Evolutionary conservation across 1,284 basidiomycete genomes (phyloP), one percentile per base, ranked within the genome.

Genomic region (Malassezia cuniculi): DNA sequence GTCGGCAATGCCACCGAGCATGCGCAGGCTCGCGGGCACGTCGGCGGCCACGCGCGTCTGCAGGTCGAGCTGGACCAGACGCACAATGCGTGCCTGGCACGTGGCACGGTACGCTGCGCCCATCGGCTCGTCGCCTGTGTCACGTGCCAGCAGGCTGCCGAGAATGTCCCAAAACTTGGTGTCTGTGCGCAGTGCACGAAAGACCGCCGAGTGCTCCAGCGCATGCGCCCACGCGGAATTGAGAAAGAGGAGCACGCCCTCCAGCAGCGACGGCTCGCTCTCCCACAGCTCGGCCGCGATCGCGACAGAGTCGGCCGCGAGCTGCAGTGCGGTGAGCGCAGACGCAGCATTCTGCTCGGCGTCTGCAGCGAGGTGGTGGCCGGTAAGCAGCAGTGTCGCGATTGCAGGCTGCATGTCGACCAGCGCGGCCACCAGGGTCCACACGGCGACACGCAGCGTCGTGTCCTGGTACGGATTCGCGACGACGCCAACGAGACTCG

Each of bases 381-480:
- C 86, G 0, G 77, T 78, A 36, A 85, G 77, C 42, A 90, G 80
- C 12, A 93, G 72, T 30, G 77, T 76, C 0, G 84, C 84, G 5
- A 93, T 73, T 0, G 86, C 85, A 1, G 87, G 85, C 58, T 90
- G 85, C 40, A 79, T 81, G 48, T 84, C 79, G 15, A 87, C 78
- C 3, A 85, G 79, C 10, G 83, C 73, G 0, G 81, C 73, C 18
- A 90, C 77, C 55, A 93, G 81, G 43, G 75, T 76, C 85, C 87
- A 93, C 1, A 83, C 76, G 0, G 77, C 74, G 41, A 77, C 76
- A 15, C 85, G 71, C 5, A 85, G 73, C 2, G 72, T 72, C 39
- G 77, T 73, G 0, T 81, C 76, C 43, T 79, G 76, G 6, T 78
- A 60, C 1, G 80, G 77, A 21, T 60, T 60, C 20, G 39, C 50